These are phyloP conservation scores for Cymbidium sinense DNA, from an alignment of 106 monocot genomes.

Conservation along the genomic window DNA sequence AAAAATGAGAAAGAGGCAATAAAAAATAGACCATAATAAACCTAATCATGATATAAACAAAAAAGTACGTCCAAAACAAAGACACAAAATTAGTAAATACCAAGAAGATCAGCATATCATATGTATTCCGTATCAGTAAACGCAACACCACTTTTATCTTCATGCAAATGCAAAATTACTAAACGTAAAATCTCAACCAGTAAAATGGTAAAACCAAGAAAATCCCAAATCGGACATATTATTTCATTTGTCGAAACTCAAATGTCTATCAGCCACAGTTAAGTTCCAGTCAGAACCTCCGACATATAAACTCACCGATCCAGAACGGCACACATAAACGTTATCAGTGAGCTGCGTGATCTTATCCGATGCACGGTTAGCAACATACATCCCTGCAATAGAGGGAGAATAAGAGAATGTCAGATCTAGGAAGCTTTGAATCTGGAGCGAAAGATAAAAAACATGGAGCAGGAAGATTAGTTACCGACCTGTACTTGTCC, in stretches of 20 bases:
- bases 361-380: conserved; percentile 30
- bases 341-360: conserved; percentile 28
- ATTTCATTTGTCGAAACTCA: not conserved
- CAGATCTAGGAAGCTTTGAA: not conserved
- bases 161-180: not conserved
- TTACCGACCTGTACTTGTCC: conserved; percentile 28
- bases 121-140: not conserved
- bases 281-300: not conserved
- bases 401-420: not conserved
- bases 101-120: not conserved
- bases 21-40: not conserved
- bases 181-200: not conserved
- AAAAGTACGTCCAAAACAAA: too few relatives aligned
- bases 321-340: conserved; percentile 33
- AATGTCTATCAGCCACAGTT: not conserved
- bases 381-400: conserved; percentile 27
- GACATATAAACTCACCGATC: conserved; percentile 19
- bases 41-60: not conserved
- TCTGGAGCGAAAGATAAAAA: not conserved
- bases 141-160: not conserved
- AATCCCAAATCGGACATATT: not conserved
- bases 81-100: not conserved
- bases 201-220: too few relatives aligned
- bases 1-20: too few relatives aligned
- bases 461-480: not conserved